These are phyloP conservation scores for Syzygium syzygioides DNA, from an alignment of 441 rosid species.

Conservation along the genomic window DNA sequence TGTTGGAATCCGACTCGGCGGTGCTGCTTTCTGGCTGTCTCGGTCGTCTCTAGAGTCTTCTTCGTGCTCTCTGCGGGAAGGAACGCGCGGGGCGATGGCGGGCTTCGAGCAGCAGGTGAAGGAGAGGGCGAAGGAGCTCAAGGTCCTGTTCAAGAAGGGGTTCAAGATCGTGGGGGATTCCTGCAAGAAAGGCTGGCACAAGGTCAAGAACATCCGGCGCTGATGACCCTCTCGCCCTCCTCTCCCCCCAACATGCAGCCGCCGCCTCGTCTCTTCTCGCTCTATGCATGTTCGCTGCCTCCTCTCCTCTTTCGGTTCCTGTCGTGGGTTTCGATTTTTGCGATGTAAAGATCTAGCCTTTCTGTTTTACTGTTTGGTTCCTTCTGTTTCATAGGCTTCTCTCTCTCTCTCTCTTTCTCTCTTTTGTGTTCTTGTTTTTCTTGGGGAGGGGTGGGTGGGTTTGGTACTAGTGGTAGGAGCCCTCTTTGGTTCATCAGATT, in stretches of 20 bases:
- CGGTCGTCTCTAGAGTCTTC: background rate
- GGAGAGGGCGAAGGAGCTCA: constrained; percentile 61
- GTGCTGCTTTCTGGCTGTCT: background rate
- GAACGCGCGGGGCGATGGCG: constrained; percentile 18
- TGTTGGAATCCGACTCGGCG: background rate
- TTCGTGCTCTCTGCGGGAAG: background rate
- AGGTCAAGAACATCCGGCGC: constrained; percentile 67
- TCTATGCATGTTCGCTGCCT: background rate
- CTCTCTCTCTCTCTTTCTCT: background rate
- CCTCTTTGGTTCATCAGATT: background rate
- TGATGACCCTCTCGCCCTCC: constrained; percentile 9
- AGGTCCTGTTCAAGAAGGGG: constrained; percentile 52
- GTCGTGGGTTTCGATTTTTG: background rate
- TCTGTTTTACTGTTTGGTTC: background rate
- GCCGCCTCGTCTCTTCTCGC: background rate
- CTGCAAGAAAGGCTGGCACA: constrained; percentile 88
- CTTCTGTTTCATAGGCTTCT: background rate
- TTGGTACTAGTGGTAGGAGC: background rate
- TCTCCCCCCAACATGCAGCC: background rate
- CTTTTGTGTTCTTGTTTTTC: background rate
- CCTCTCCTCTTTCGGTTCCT: background rate
- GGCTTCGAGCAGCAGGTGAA: constrained; percentile 79
- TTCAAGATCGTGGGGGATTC: constrained; percentile 66
- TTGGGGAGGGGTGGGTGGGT: background rate
- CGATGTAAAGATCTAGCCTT: background rate